phyloP scores from a whole-genome alignment of 108 stramenopile genomes.

The Asterionellopsis glacialis region DNA sequence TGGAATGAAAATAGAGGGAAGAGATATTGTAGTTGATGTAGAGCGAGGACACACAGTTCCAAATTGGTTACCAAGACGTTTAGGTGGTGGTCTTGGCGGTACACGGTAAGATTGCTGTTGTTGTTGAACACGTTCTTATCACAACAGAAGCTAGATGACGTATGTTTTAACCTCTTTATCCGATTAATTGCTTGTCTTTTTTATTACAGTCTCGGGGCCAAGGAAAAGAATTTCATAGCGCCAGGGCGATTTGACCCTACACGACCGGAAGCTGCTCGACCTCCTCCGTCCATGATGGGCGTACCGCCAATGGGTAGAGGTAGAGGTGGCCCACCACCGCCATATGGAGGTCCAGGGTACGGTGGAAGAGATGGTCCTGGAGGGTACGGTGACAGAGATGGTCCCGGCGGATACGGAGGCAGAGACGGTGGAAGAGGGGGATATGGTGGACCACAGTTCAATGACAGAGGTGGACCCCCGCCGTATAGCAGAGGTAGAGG shows the following conservation, averaged over 20 bases:
- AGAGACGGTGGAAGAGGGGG: constrained; percentile 14
- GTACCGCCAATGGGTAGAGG: not conserved
- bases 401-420: constrained; percentile 23
- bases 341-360: constrained; percentile 16
- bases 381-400: constrained; percentile 15
- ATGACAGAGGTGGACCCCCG: constrained; percentile 21
- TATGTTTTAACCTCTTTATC: not conserved
- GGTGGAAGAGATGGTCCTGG: constrained; percentile 6
- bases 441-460: constrained; percentile 17
- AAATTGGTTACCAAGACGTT: constrained; percentile 83
- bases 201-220: constrained; percentile 40
- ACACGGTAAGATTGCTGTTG: constrained; percentile 30
- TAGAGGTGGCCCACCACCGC: constrained; percentile 17
- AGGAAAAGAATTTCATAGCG: constrained; percentile 45
- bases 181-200: not conserved
- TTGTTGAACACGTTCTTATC: not conserved
- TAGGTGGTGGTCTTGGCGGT: constrained; percentile 90
- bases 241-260: constrained; percentile 76
- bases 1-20: constrained; percentile 89
- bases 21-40: constrained; percentile 90
- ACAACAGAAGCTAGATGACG: not conserved
- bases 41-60: constrained; percentile 97
- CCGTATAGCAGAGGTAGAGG: not conserved
- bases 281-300: not conserved
- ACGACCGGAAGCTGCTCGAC: constrained; percentile 13